These are phyloP conservation scores for Eutypella sp. DNA, from an alignment of 2,329 filamentous ascomycete species.

Conservation along the genomic window DNA sequence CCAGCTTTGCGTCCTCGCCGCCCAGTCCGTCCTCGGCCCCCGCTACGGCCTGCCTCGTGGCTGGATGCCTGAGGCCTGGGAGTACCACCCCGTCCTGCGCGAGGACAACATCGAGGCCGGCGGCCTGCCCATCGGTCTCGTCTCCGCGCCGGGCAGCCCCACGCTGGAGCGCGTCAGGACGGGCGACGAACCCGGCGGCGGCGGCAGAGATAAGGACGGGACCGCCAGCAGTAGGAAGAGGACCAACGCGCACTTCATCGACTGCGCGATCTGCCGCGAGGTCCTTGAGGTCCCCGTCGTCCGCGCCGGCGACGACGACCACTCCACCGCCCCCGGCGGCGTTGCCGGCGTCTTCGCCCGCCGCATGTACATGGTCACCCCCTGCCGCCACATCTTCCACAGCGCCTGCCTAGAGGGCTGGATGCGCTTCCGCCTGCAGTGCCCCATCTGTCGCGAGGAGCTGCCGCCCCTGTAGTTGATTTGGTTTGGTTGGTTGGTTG, in stretches of 20 bases:
- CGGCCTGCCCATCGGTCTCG: constrained; percentile 72
- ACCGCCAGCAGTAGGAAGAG: constrained; percentile 18
- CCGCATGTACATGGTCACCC: constrained; percentile 92
- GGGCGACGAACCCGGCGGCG: constrained; percentile 15
- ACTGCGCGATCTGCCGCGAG: constrained; percentile 95
- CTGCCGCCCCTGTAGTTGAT: constrained; percentile 67
- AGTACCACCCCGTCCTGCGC: constrained; percentile 87
- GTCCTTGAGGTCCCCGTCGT: constrained; percentile 84
- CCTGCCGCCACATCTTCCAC: constrained; percentile 94
- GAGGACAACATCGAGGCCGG: constrained; percentile 78
- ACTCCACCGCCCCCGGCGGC: constrained; percentile 37
- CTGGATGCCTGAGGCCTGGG: constrained; percentile 73
- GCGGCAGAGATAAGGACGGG: constrained; percentile 17
- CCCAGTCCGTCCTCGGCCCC: constrained; percentile 81
- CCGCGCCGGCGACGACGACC: constrained; percentile 49
- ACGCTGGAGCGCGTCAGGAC: constrained; percentile 28
- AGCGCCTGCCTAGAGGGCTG: constrained; percentile 87
- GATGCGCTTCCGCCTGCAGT: constrained; percentile 91
- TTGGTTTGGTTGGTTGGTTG: not conserved
- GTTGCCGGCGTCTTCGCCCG: constrained; percentile 69
- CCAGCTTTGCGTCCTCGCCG: constrained; percentile 72
- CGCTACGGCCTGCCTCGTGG: constrained; percentile 75
- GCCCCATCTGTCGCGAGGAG: constrained; percentile 89
- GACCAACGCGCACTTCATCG: constrained; percentile 54
- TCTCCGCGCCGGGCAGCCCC: constrained; percentile 29